phyloP scores from a whole-genome alignment of 75 land plant genomes.

The Pseudotsuga menziesii region DNA sequence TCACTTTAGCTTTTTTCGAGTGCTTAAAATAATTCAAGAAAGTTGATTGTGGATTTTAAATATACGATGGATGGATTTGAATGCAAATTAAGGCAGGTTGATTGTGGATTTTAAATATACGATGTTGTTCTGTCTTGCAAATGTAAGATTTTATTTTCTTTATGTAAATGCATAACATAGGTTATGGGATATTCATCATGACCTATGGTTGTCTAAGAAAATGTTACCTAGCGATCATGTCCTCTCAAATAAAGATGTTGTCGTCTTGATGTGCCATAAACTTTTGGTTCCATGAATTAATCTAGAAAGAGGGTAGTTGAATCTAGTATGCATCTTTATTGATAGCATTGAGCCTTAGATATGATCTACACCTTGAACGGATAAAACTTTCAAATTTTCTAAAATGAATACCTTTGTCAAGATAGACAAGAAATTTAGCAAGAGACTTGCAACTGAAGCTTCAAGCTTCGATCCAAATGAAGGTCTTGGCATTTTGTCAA shows the following conservation, averaged over 20 bases:
- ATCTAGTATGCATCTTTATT: background rate
- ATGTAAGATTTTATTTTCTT: background rate
- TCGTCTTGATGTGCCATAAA: background rate
- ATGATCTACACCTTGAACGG: background rate
- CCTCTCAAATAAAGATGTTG: background rate
- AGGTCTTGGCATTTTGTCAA: background rate
- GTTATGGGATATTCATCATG: background rate
- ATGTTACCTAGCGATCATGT: background rate
- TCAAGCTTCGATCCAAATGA: background rate
- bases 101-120: no score
- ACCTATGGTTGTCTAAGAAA: background rate
- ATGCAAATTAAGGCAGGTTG: no score
- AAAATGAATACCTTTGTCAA: background rate
- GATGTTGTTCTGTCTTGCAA: background rate
- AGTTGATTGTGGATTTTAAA: no score
- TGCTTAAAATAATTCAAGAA: slow-evolving; percentile 56
- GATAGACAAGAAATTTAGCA: background rate
- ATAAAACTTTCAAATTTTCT: background rate
- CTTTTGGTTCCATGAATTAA: background rate
- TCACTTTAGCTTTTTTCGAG: slow-evolving; percentile 80
- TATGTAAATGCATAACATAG: background rate
- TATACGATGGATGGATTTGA: no score
- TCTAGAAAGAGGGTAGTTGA: background rate
- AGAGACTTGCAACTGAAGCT: background rate
- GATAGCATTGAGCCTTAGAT: background rate